A percentile compares a stretch with the other conserved stretches of the same genome.
These are phyloP conservation scores for Theileria equi DNA, from an alignment of 169 alveolate genomes.

Conservation along the genomic window DNA sequence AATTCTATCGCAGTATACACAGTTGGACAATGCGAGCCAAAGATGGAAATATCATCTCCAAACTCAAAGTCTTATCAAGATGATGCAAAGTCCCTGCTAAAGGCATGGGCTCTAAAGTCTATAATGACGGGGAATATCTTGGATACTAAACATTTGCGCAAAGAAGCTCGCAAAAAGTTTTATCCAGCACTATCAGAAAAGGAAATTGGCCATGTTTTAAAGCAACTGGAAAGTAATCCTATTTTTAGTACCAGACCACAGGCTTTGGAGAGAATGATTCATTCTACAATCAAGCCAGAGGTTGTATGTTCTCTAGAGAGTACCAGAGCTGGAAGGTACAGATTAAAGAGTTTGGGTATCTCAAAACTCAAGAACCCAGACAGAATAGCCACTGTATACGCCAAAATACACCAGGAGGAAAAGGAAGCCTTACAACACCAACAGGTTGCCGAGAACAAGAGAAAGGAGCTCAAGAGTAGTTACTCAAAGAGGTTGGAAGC, in stretches of 20 bases:
- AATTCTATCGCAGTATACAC: conserved; percentile 70
- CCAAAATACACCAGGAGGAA: conserved; percentile 56
- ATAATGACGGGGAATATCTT: conserved; percentile 42
- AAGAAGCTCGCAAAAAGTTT: conserved; percentile 65
- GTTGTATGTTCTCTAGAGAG: conserved; percentile 78
- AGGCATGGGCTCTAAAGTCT: conserved; percentile 77
- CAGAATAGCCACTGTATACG: conserved; percentile 26
- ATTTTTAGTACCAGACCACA: conserved; percentile 51
- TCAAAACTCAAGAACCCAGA: conserved; percentile 65
- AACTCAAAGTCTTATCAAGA: conserved; percentile 68
- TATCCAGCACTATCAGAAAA: conserved; percentile 74
- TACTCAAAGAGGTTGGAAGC: conserved; percentile 59
- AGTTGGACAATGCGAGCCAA: conserved; percentile 86
- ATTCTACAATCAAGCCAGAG: conserved; percentile 79
- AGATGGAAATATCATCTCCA: conserved; percentile 78
- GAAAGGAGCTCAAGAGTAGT: conserved; percentile 42
- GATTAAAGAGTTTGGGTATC: conserved; percentile 76
- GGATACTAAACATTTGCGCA: conserved; percentile 70
- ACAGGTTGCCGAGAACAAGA: conserved; percentile 21
- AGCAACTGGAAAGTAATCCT: conserved; percentile 61
- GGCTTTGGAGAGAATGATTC: conserved; percentile 71
- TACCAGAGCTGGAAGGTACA: conserved; percentile 70
- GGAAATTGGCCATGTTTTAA: conserved; percentile 72
- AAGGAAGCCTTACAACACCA: conserved; percentile 37
- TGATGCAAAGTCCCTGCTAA: conserved; percentile 65